These are phyloP conservation scores for Ascosphaera apis DNA, from an alignment of 2,329 filamentous ascomycete species.

Conservation along the genomic window DNA sequence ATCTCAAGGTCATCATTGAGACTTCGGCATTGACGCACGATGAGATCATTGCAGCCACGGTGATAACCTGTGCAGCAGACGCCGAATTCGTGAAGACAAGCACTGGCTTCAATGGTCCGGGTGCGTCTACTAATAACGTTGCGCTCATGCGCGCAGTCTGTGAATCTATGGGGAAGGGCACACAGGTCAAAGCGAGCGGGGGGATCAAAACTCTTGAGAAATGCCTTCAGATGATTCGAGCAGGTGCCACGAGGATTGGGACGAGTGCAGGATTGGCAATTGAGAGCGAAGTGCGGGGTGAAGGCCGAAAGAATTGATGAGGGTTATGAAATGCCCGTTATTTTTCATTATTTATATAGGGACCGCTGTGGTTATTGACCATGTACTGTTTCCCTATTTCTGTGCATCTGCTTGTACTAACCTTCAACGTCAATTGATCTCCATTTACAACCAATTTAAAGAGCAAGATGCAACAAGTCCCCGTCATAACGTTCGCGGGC, in stretches of 20 bases:
- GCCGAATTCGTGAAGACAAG: slow-evolving; percentile 38
- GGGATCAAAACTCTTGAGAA: slow-evolving; percentile 29
- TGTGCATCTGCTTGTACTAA: too few species aligned
- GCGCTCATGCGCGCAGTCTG: slow-evolving; percentile 29
- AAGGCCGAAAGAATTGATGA: too few species aligned
- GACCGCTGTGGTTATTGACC: too few species aligned
- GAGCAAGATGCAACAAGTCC: too few species aligned
- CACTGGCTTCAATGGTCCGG: slow-evolving; percentile 34
- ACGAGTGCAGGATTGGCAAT: slow-evolving; percentile 33
- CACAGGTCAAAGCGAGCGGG: slow-evolving; percentile 36
- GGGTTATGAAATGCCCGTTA: too few species aligned
- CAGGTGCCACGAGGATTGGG: slow-evolving; percentile 33
- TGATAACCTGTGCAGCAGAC: slow-evolving; percentile 28
- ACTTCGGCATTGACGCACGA: slow-evolving; percentile 26
- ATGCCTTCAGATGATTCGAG: slow-evolving; percentile 30
- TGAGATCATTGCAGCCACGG: slow-evolving; percentile 30
- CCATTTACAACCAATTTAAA: too few species aligned
- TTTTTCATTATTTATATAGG: too few species aligned
- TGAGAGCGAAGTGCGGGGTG: slow-evolving; percentile 20
- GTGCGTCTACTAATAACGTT: slow-evolving; percentile 30
- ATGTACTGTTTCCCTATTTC: too few species aligned
- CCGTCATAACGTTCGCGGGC: too few species aligned
- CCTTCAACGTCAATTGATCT: too few species aligned
- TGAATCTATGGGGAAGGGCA: slow-evolving; percentile 17
- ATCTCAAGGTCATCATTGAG: slow-evolving; percentile 36